Percentiles rank a stretch among this genome's conserved stretches.
Evolutionary conservation across 345 rosid species (phyloP).

Genomic region (Linum usitatissimum): DNA sequence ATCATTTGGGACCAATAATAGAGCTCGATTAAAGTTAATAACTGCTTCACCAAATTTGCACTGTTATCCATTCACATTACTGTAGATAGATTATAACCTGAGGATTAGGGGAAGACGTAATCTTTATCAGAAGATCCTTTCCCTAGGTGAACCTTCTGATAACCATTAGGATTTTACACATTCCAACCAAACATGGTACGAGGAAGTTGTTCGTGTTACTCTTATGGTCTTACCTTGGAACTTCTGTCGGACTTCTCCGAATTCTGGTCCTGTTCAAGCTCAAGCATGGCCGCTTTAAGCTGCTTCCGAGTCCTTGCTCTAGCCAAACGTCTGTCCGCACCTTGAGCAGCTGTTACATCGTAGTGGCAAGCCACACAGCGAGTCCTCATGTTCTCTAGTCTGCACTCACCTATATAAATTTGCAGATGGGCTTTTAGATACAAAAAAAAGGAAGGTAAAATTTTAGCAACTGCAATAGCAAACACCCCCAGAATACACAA

Average conservation of each 20-base stretch:
- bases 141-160: background rate
- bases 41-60: no score
- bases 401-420: slow-evolving; percentile 61
- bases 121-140: no score
- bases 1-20: background rate
- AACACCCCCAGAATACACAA: background rate
- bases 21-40: no score
- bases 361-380: slow-evolving; percentile 85
- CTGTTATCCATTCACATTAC: no score
- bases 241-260: slow-evolving; percentile 16
- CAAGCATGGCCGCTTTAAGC: slow-evolving; percentile 39
- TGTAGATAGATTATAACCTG: no score
- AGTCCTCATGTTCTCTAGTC: slow-evolving; percentile 87
- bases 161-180: background rate
- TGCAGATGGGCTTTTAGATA: background rate
- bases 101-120: no score
- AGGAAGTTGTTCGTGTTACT: background rate
- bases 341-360: slow-evolving; percentile 63
- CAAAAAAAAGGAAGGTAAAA: background rate
- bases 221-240: slow-evolving; percentile 22
- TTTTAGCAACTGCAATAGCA: no score
- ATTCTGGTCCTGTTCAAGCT: slow-evolving; percentile 25
- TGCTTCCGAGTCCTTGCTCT: slow-evolving; percentile 53
- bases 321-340: slow-evolving; percentile 42
- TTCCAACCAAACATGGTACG: background rate